Conservation (phyloP, 2,329 filamentous ascomycete genomes). For the Microdochium trichocladiopsis region DNA sequence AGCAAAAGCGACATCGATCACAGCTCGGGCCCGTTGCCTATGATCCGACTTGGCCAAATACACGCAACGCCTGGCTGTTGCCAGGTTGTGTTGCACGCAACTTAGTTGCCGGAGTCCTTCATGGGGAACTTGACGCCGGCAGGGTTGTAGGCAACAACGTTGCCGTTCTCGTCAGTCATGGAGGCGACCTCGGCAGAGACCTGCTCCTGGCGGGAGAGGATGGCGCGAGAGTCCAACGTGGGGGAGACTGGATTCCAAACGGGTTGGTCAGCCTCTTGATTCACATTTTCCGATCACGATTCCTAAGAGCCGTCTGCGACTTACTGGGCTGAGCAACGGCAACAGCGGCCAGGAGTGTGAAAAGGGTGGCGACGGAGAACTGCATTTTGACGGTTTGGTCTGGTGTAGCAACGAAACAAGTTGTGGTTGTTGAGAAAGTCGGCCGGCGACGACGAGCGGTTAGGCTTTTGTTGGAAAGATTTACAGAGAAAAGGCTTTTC, state of each 20-base stretch:
- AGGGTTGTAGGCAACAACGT: constrained; percentile 36
- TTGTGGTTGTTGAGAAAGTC: constrained; percentile 28
- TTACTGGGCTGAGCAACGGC: constrained; percentile 32
- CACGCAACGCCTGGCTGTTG: no score
- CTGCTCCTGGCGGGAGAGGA: background rate
- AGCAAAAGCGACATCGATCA: background rate
- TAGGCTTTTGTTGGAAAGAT: constrained; percentile 16
- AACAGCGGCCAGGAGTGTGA: constrained; percentile 35
- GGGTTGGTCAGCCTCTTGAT: background rate
- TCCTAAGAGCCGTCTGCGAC: constrained; percentile 1
- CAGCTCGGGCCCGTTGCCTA: no score
- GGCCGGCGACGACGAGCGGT: constrained; percentile 42
- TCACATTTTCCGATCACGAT: background rate
- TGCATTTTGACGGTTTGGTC: constrained; percentile 41
- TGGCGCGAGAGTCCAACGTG: background rate
- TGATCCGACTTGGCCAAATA: no score
- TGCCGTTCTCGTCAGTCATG: constrained; percentile 39
- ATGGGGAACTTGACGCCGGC: constrained; percentile 33
- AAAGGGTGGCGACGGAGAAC: constrained; percentile 38
- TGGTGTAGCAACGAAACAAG: constrained; percentile 7
- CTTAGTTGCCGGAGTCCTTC: constrained; percentile 26
- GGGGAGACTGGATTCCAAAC: background rate
- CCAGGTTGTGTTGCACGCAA: background rate
- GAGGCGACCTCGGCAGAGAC: constrained; percentile 30
- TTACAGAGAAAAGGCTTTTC: constrained; percentile 15